Evolutionary conservation across 139 green algal species (phyloP), one percentile per base, ranked within the genome.

Genomic region (Nannochloris sp.): DNA sequence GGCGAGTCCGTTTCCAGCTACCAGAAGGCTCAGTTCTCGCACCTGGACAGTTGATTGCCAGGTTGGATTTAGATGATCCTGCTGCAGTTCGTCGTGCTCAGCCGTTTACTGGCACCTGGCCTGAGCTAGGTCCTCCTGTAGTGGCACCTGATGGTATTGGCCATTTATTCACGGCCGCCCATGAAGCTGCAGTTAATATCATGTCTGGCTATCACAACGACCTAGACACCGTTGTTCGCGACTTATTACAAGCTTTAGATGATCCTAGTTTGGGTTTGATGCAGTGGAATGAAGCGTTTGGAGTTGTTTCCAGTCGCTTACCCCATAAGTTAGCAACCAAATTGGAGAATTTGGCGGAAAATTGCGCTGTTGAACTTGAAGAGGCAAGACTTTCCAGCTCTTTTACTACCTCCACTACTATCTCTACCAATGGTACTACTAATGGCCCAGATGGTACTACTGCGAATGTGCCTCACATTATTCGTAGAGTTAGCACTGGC

Each of bases 251-350:
- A 6, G 82, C 73, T 56, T 74, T 97, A 54, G 84, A 92, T 65
- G 71, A 91, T 54, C 82, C 84, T 1, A 74, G 78, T 5, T 79
- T 97, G 59, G 74, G 87, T 9, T 69, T 93, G 54, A 61, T 89
- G 72, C 87, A 96, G 73, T 97, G 90, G 86, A 73, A 79, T 10
- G 83, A 92, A 32, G 74, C 70, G 25, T 86, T 87, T 51, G 77
- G 68, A 1, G 89, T 90, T 31, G 82, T 90, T 25, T 65, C 83
- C n/a, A 64, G 65, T 31, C 77, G 90, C 38, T 65, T 97, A 61
- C 87, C 88, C 0, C 4, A 61, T 0, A 36, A 55, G 3, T 44
- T 89, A 25, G 55, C 69, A 1, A 31, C 33, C 4, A 23, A 69
- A 51, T 71, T 92, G 39, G 69, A 87, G 25, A 68, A n/a, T 12